Percentiles rank a stretch among this genome's conserved stretches.
These are phyloP conservation scores for Tuber magnatum DNA, from an alignment of 495 filamentous ascomycete genomes.

Conservation along the genomic window DNA sequence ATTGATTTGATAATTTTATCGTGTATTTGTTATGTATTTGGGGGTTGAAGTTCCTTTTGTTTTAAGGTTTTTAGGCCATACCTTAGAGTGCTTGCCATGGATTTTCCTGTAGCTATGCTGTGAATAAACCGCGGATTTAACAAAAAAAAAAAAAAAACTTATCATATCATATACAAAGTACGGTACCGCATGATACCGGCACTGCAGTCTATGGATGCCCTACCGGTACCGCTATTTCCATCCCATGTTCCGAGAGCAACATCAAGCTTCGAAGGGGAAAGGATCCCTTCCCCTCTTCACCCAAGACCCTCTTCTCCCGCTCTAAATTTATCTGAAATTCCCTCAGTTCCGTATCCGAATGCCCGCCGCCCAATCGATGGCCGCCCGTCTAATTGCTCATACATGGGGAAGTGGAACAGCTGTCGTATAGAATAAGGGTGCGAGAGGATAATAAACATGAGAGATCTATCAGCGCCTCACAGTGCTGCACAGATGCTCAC, in stretches of 20 bases:
- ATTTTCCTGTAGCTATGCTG: too few species aligned
- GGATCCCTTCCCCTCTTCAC: neutral
- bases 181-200: too few species aligned
- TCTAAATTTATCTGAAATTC: neutral
- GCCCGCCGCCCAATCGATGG: neutral
- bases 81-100: too few species aligned
- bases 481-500: neutral
- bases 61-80: too few species aligned
- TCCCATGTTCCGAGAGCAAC: neutral
- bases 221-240: neutral
- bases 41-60: too few species aligned
- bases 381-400: neutral
- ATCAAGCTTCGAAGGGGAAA: neutral
- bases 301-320: neutral
- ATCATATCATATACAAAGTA: too few species aligned
- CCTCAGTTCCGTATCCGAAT: neutral
- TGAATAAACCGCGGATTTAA: too few species aligned
- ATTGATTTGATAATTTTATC: too few species aligned
- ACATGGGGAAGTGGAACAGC: neutral
- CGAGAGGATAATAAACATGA: neutral
- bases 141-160: too few species aligned
- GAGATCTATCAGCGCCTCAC: too few species aligned
- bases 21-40: too few species aligned
- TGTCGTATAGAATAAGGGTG: neutral
- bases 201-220: too few species aligned